Percentiles rank a stretch among this genome's conserved stretches.
These are phyloP conservation scores for Cyathus striatus DNA, from an alignment of 768 basidiomycete genomes.

Conservation along the genomic window DNA sequence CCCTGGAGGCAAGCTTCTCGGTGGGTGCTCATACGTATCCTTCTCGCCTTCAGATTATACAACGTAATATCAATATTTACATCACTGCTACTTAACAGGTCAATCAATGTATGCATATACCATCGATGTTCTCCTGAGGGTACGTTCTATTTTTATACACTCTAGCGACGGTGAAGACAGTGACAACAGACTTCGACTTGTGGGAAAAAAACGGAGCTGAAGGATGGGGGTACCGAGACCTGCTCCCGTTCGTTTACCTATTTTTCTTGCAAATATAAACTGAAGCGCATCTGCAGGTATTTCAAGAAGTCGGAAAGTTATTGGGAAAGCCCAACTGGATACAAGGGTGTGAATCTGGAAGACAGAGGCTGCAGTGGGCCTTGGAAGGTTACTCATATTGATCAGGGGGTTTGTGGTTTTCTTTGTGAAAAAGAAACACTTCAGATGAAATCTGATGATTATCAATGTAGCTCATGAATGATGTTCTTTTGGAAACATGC, in stretches of 20 bases:
- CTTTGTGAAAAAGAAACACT: too few species aligned
- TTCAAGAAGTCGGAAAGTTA: not conserved
- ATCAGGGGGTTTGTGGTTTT: not conserved
- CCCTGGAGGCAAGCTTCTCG: not conserved
- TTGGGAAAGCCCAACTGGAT: not conserved
- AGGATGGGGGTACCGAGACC: not conserved
- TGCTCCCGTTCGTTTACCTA: not conserved
- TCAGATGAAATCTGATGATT: not conserved
- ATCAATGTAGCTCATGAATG: not conserved
- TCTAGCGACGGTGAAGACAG: not conserved
- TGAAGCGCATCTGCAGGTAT: not conserved
- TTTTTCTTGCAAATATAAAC: not conserved
- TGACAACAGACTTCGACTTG: not conserved
- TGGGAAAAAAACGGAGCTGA: not conserved
- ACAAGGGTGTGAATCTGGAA: not conserved
- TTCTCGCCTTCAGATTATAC: too few species aligned
- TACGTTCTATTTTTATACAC: not conserved
- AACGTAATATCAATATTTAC: not conserved
- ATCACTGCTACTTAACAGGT: not conserved
- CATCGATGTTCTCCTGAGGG: not conserved
- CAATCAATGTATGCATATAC: not conserved
- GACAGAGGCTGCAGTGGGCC: not conserved
- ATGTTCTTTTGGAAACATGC: not conserved
- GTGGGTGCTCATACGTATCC: not conserved
- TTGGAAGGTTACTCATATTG: not conserved